Base-by-base conservation (phyloP, 805 yeast species). In the Myxozyma neglecta region DNA sequence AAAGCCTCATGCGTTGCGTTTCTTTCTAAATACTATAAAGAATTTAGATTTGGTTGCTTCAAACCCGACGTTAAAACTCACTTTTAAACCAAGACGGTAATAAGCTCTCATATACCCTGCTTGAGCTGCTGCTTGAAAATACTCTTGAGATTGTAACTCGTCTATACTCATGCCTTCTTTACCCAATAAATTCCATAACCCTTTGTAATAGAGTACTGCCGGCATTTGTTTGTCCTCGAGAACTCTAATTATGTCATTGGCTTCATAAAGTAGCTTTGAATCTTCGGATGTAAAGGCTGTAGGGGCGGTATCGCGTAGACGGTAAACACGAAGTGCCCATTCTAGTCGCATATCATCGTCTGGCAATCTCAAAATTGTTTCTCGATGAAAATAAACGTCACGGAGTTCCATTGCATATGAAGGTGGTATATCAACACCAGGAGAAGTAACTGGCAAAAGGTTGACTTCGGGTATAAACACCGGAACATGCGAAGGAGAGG, bases 31-130 rank as follows among this genome's bases (percentile, higher is more conserved):
- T 72, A 72, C 60, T 56, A 24, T 24, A 36, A 3, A 6, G 18
- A 18, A n/a, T 35, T 10, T 16, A 10, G 7, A 13, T 8, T 37
- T 47, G 37, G 8, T 16, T 7, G 34, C 6, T 3, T 10, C 58
- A 47, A 14, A 7, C 8, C 36, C 45, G 18, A 13, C 36, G 20
- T 14, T 24, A 46, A n/a, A 49, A 35, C 18, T 10, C 6, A 18
- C 61, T 14, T 70, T 68, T 10, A 70, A 64, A 2, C 75, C 80
- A 34, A 77, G 62, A 4, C 77, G 68, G 60, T 75, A 77, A 65
- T 72, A 71, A 0, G 77, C 76, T 14, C 80, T 69, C 39, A 70
- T 57, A 48, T 67, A 69, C 36, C 75, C 74, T 36, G 57, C 59
- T 36, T 70, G 68, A 14, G 75, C 73, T 1, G 80, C 74, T n/a